Evolutionary conservation across 2,329 filamentous ascomycete species (phyloP).

Genomic region (Ophiostoma himal-ulmi): DNA sequence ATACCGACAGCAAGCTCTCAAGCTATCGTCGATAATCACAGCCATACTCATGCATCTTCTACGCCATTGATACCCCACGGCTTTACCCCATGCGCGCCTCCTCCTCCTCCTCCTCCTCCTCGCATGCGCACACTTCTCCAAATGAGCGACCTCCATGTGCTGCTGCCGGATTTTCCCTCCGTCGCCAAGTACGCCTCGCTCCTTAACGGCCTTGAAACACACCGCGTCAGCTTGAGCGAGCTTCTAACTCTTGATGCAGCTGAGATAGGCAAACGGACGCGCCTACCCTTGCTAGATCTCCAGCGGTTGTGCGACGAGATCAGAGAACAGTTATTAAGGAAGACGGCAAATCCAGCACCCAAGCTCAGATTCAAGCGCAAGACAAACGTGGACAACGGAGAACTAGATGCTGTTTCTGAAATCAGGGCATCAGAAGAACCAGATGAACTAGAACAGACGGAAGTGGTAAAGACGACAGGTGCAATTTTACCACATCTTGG

Average conservation of each 20-base stretch:
- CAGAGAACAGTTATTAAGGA: constrained; percentile 15
- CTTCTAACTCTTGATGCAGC: constrained; percentile 75
- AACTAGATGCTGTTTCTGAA: neutral
- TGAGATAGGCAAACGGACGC: constrained; percentile 80
- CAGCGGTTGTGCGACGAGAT: constrained; percentile 54
- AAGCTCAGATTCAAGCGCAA: constrained; percentile 27
- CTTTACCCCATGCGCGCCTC: neutral
- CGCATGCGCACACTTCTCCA: neutral
- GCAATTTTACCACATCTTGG: neutral
- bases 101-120: neutral
- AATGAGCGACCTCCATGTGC: constrained; percentile 80
- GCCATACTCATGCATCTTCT: neutral
- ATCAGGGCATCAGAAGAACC: neutral
- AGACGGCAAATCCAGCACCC: neutral
- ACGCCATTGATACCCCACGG: neutral
- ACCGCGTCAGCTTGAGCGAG: constrained; percentile 72
- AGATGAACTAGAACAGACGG: neutral
- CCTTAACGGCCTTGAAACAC: constrained; percentile 71
- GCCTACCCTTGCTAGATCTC: constrained; percentile 73
- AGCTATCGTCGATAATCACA: neutral
- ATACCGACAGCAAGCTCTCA: neutral
- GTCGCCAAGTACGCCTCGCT: constrained; percentile 63
- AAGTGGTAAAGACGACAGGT: constrained; percentile 14
- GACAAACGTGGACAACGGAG: neutral
- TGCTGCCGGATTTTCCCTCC: constrained; percentile 73